Base-by-base conservation (phyloP, 2,329 filamentous ascomycete genomes). In the Hysterium pulicare region DNA sequence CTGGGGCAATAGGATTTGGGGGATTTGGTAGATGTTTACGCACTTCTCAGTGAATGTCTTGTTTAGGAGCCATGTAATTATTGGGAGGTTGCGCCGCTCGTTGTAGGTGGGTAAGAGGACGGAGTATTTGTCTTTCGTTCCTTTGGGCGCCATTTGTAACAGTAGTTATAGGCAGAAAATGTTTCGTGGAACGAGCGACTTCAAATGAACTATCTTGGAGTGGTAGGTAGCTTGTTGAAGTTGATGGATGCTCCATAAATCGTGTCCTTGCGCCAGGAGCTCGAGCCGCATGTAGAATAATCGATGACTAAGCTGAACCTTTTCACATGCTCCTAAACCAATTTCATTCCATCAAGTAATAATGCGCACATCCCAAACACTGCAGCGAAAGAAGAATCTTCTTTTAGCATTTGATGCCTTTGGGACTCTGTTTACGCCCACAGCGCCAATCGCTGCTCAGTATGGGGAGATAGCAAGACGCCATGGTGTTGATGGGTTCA, bases 41-140 rank as follows among this genome's bases (percentile, higher is more conserved):
- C 76, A 96, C 91, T 86, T 78, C 69, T 95, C 82, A 39, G 84
- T 88, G 70, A 97, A 97, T 50, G 85, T 96, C 68, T 84, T 85
- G 74, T 95, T 87, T 55, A 98, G 79, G 69, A 98, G 76, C 88
- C 90, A 97, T 62, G 86, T 82, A 66, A 97, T 89, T 68, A 98
- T 93, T 61, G 93, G 93, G 55, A 98, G 82, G 74, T 98, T 98
- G 70, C 83, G 84, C 66, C 93, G 88, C 80, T 98, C 93, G 70
- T 98, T 97, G 82, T 95, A 98, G 49, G 93, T 98, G 44, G 93
- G 93, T 53, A 98, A 82, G 65, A 98, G 91, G 66, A 98, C 85
- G 55, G 91, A 95, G 79, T 96, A 98, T 73, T 91, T 95, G 78
- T 93, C 77, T 54, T 76, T 73, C 37, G 67, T 54, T 62, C 66